phyloP scores from a whole-genome alignment of 192 early-diverging fungal genomes.

The Linnemannia zychae region DNA sequence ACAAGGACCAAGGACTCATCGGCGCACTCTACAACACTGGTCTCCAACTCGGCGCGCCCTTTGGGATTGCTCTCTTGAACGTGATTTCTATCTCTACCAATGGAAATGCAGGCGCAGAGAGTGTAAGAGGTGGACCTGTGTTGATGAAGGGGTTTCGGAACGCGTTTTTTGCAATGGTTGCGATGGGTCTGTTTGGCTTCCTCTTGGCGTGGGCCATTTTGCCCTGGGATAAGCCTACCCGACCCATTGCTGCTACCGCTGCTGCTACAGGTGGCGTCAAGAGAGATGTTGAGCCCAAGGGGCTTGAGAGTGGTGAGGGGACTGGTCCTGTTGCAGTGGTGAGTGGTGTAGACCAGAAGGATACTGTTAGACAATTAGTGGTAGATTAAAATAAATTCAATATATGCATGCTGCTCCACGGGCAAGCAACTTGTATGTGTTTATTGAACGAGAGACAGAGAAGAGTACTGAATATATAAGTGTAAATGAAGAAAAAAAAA shows the following conservation, averaged over 20 bases:
- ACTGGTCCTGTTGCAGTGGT: not conserved
- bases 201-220: conserved; percentile 13
- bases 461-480: no score
- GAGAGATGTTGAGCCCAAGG: not conserved
- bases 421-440: no score
- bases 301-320: not conserved
- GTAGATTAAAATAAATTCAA: no score
- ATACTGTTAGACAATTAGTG: no score
- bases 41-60: conserved; percentile 41
- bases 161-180: conserved; percentile 17
- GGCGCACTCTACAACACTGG: conserved; percentile 52
- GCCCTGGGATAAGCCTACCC: conserved; percentile 23
- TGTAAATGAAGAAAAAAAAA: no score
- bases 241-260: not conserved
- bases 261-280: not conserved
- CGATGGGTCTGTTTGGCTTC: conserved; percentile 15
- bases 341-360: not conserved
- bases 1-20: conserved; percentile 41
- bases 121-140: conserved; percentile 7
- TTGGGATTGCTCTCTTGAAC: conserved; percentile 50
- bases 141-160: conserved; percentile 38
- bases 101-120: not conserved
- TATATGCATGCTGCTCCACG: no score
- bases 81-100: conserved; percentile 43
- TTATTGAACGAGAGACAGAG: no score